Evolutionary conservation across 352 stramenopile genomes (phyloP), one percentile per base, ranked within the genome.

Genomic region (Phytophthora pluvialis): DNA sequence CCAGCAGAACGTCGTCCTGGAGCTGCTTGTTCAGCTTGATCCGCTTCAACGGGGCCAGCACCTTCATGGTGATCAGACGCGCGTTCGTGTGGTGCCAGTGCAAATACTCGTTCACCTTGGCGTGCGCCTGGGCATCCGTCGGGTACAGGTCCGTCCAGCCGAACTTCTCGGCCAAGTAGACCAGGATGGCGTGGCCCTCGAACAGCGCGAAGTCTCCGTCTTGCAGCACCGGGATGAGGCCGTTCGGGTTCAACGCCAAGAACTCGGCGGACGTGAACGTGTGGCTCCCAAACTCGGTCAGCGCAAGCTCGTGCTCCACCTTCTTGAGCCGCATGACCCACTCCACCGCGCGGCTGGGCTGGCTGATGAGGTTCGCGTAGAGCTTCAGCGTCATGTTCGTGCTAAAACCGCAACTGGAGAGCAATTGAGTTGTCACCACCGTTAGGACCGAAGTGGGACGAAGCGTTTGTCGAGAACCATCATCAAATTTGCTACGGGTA

Each of bases 71-170:
- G 53, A 80, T 75, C 18, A 73, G 36, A 15, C 81, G 81, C 39
- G 61, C 62, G 60, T 78, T 81, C 45, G 72, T 87, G 77, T 91
- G 82, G 65, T 91, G 82, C 82, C 82, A 91, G 70, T 86, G 70
- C 31, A 90, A 60, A 57, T 85, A 88, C 68, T 91, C 38, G 67
- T 89, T 80, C 28, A 91, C 50, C 53, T 89, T 89, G 15, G 79
- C 77, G 31, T 72, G 81, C n/a, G 65, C 70, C 49, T 79, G 40
- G 0, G 72, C 12, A 29, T 86, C 75, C 11, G 9, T 72, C 36
- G 78, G 80, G 55, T 89, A 89, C 18, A 87, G 33, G 47, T 82
- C 75, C 8, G 71, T 80, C 68, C 67, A 82, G 33, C 48, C 64
- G 51, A 75, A 68, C 59, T 81, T 86, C 47, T 84, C 60, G 8